Percentiles rank a stretch among this genome's conserved stretches.
phyloP scores from a whole-genome alignment of 2,329 filamentous ascomycete species.

The Colletotrichum australisinense region DNA sequence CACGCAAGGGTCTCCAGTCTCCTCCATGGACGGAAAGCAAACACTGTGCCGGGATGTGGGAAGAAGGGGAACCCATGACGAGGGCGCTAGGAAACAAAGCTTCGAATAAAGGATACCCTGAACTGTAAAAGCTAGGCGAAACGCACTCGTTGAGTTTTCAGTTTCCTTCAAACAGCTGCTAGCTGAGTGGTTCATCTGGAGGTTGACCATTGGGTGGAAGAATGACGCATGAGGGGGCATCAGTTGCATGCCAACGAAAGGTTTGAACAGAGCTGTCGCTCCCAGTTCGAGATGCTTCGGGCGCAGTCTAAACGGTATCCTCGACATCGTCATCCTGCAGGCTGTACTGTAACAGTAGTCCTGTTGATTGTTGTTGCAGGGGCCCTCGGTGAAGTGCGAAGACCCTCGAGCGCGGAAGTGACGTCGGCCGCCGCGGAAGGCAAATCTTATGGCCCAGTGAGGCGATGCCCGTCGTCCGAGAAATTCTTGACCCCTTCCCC shows the following conservation, averaged over 20 bases:
- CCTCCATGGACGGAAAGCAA: too few relatives aligned
- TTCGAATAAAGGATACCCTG: neutral
- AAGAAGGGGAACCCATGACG: slow-evolving; percentile 13
- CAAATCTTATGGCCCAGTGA: slow-evolving; percentile 13
- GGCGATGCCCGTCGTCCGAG: slow-evolving; percentile 11
- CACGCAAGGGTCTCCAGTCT: neutral
- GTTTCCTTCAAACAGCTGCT: neutral
- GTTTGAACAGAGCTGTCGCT: neutral
- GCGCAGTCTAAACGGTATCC: neutral
- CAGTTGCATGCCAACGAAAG: neutral
- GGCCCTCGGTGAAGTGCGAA: slow-evolving; percentile 3
- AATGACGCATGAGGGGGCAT: slow-evolving; percentile 1
- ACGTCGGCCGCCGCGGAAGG: slow-evolving; percentile 22
- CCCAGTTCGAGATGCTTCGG: neutral
- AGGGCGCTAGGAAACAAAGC: neutral
- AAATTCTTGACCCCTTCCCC: neutral
- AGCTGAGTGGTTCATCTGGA: slow-evolving; percentile 23
- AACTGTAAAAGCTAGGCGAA: neutral
- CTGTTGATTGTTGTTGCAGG: neutral
- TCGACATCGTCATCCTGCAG: slow-evolving; percentile 19
- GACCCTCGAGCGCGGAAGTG: slow-evolving; percentile 17
- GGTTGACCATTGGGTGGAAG: neutral
- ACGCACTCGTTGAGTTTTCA: neutral
- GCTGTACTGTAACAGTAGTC: neutral
- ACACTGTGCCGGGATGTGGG: slow-evolving; percentile 9